phyloP scores from a whole-genome alignment of 129 eudicot species.

The Artemisia argyi region DNA sequence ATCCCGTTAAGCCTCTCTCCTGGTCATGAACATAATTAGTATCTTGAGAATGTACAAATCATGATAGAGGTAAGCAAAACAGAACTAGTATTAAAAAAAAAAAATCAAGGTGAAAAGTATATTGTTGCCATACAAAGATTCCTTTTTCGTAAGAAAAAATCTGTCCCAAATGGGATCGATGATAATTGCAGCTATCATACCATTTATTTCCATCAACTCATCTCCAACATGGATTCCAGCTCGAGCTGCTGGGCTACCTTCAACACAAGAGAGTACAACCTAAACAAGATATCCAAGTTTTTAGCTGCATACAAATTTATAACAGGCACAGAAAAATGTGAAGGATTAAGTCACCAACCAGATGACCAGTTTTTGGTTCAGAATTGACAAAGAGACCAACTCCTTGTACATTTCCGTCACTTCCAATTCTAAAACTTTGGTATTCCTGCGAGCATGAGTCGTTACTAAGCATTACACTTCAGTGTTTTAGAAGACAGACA shows the following conservation, averaged over 20 bases:
- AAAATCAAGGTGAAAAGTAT: background rate
- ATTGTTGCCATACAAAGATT: background rate
- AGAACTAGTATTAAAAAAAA: background rate
- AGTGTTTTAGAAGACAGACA: background rate
- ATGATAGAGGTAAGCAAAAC: background rate
- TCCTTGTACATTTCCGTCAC: slow-evolving; percentile 96
- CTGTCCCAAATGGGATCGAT: background rate
- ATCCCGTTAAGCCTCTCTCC: slow-evolving; percentile 89
- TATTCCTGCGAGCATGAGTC: slow-evolving; percentile 63
- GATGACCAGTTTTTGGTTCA: slow-evolving; percentile 81
- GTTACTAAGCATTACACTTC: background rate
- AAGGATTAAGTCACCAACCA: slow-evolving; percentile 49
- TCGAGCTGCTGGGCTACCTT: slow-evolving; percentile 97
- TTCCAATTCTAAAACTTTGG: slow-evolving; percentile 90
- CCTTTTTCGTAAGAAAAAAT: background rate
- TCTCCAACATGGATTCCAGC: slow-evolving; percentile 98
- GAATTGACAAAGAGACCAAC: slow-evolving; percentile 82
- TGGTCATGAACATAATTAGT: slow-evolving; percentile 27
- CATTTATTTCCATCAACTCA: slow-evolving; percentile 85
- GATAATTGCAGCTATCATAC: slow-evolving; percentile 28
- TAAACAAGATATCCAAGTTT: slow-evolving; percentile 27
- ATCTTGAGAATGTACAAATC: slow-evolving; percentile 14
- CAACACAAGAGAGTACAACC: slow-evolving; percentile 86
- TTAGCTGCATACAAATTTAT: background rate
- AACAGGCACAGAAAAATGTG: slow-evolving; percentile 2